Percentiles rank a stretch among this genome's conserved stretches.
phyloP scores from a whole-genome alignment of 352 stramenopile genomes.

The Pythium monospermum region DNA sequence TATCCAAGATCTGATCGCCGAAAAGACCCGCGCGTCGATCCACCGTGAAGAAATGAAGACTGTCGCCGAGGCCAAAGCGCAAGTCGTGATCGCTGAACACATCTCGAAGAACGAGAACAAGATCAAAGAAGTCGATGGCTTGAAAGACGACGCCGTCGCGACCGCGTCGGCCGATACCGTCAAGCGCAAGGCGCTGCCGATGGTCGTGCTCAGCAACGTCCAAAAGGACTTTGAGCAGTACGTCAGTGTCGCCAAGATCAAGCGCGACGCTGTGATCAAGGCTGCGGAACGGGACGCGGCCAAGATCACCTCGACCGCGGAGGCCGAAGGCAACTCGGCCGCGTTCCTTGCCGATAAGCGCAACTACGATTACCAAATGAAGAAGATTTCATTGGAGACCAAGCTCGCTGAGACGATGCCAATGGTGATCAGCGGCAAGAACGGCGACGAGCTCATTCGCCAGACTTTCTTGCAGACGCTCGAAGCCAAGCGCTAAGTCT shows the following conservation, averaged over 20 bases:
- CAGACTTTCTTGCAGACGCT: constrained; percentile 48
- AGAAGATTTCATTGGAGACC: constrained; percentile 62
- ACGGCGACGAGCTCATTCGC: constrained; percentile 76
- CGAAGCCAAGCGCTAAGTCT: constrained; percentile 23
- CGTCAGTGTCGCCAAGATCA: constrained; percentile 54
- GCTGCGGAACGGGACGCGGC: constrained; percentile 52
- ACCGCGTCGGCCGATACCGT: constrained; percentile 48
- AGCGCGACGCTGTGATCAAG: constrained; percentile 60
- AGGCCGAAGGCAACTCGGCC: constrained; percentile 56
- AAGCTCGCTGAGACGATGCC: constrained; percentile 49
- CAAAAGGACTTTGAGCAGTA: constrained; percentile 65
- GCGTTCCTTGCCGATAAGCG: constrained; percentile 69
- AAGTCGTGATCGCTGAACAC: constrained; percentile 68
- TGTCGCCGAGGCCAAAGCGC: constrained; percentile 62
- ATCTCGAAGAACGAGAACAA: constrained; percentile 52
- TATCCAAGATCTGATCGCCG: constrained; percentile 66
- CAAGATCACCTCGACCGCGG: constrained; percentile 45
- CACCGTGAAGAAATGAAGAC: constrained; percentile 75
- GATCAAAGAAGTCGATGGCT: constrained; percentile 58
- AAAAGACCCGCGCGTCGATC: constrained; percentile 65
- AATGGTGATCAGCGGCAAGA: constrained; percentile 81
- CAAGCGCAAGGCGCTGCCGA: constrained; percentile 50
- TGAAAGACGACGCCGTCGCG: constrained; percentile 62
- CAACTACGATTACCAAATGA: constrained; percentile 68
- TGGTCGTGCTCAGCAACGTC: constrained; percentile 51